Conservation (phyloP, 108 stramenopile species). For the Mayamaea pseudoterrestris region DNA sequence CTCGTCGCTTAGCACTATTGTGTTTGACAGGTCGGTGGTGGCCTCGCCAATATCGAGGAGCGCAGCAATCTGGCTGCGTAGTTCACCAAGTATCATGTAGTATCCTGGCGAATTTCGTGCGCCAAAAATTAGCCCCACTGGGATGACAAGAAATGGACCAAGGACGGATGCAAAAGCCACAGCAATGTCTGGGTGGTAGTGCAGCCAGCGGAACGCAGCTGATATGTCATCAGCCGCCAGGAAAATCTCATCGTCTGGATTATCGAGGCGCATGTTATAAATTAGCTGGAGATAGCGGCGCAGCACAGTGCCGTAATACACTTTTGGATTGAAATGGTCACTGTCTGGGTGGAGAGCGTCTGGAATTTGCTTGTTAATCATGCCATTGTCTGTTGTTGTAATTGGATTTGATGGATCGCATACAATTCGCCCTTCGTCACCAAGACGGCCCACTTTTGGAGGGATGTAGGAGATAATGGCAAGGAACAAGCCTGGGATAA, state of each 20-base stretch:
- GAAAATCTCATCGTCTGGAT: background rate
- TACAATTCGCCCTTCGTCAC: background rate
- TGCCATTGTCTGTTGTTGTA: background rate
- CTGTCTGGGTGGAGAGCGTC: background rate
- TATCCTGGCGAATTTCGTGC: no score
- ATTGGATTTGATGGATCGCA: background rate
- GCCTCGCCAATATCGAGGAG: background rate
- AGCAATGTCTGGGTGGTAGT: no score
- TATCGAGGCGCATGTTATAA: background rate
- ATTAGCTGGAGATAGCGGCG: background rate
- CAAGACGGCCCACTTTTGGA: background rate
- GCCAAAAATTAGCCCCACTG: no score
- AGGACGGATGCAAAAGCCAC: background rate
- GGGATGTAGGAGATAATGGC: background rate
- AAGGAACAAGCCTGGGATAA: no score
- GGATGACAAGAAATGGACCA: no score
- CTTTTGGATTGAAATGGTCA: background rate
- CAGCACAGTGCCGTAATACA: background rate
- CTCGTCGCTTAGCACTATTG: background rate
- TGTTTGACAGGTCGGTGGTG: background rate
- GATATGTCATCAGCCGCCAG: background rate
- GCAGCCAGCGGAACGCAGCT: no score
- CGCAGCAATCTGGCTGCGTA: background rate
- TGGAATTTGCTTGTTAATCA: background rate
- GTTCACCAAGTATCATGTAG: background rate